Percentiles rank a stretch among this genome's conserved stretches.
Evolutionary conservation across 2,329 filamentous ascomycete species (phyloP).

Genomic region (Xylaria sp.): DNA sequence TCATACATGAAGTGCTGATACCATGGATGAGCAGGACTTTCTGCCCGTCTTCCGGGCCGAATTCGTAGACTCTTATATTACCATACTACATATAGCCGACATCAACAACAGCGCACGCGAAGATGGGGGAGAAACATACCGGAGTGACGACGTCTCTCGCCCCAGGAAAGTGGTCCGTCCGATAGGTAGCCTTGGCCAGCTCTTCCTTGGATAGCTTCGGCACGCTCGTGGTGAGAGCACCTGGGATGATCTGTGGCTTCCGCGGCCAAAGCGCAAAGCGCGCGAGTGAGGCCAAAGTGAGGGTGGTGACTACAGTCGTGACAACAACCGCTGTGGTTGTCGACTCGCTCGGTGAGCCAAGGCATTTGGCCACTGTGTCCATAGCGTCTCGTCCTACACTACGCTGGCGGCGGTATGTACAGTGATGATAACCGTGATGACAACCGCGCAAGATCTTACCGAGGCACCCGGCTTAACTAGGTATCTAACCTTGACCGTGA

Average conservation of each 20-base stretch:
- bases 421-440: background rate
- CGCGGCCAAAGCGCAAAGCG: conserved; percentile 49
- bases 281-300: conserved; percentile 46
- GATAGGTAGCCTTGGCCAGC: conserved; percentile 57
- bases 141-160: conserved; percentile 74
- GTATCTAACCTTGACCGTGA: background rate
- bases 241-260: conserved; percentile 48
- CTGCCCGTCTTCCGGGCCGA: conserved; percentile 73
- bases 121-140: conserved; percentile 44
- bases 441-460: too few species aligned
- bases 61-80: conserved; percentile 79
- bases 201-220: conserved; percentile 45
- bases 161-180: conserved; percentile 71
- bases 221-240: conserved; percentile 51
- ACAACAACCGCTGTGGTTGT: conserved; percentile 44
- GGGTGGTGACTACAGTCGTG: conserved; percentile 50
- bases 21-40: conserved; percentile 83
- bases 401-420: background rate
- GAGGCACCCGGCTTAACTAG: background rate
- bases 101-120: background rate
- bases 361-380: conserved; percentile 38
- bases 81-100: conserved; percentile 60
- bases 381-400: conserved; percentile 27
- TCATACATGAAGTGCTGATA: conserved; percentile 81
- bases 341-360: conserved; percentile 33